Evolutionary conservation across 441 rosid genomes (phyloP), one percentile per base, ranked within the genome.

Genomic region (Erodium texanum): DNA sequence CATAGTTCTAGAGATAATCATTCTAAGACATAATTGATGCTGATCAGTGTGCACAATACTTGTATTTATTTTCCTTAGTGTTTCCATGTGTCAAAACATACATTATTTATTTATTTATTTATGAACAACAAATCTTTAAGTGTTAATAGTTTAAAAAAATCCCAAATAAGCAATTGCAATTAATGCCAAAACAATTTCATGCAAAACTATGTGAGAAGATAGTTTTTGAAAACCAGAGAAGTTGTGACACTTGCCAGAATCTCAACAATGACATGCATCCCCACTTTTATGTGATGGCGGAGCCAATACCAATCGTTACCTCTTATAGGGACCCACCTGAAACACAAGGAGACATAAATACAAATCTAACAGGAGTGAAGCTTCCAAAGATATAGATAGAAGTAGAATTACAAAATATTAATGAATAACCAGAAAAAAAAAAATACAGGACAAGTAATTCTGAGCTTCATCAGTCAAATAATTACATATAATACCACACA

Each of bases 241-340:
- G 70, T 15, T 45, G 52, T 9, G 64, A 64, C 14, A 38, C 87
- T 85, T 75, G 89, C 99, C 93, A 86, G 74, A 79, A 94, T 83
- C 81, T 94, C 97, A 58, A 92, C 99, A 66, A 94, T 74, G 70
- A 92, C 94, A 70, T 84, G 85, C 98, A 92, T 88, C 65, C 98
- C 97, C 64, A 94, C 97, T 86, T 82, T 87, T 71, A 94, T 89
- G 81, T 87, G 92, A 82, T 94, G 98, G 69, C 99, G 91, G 68
- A 94, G 82, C 99, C 99, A 94, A 85, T 74, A 94, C 99, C 97
- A 94, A 78, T 92, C 99, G 59, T 92, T 94, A 45, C 87, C 86
- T 82, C 85, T 89, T 52, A 94, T 89, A n/a, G 97, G 98, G 20
- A 94, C 96, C 98, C 97, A 94, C 77, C 99, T 94, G 85, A 75